Evolutionary conservation across 371 early-diverging fungal genomes (phyloP), one percentile per base, ranked within the genome.

Genomic region (Nematocida ausubeli): DNA sequence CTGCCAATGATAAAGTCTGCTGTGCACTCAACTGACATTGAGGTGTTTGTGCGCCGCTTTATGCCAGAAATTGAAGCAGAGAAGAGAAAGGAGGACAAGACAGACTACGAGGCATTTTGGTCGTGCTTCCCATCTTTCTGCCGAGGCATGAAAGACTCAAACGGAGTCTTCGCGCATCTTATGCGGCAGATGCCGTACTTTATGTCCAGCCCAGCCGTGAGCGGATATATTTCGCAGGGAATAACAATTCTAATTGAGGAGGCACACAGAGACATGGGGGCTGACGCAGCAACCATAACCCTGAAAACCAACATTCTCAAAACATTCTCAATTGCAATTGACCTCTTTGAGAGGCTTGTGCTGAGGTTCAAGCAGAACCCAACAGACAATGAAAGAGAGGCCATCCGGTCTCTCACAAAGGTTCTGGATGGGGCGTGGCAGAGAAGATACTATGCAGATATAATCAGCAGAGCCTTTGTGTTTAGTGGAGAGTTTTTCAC

Each of bases 51-150:
- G 30, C 35, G 42, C 35, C 65, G 40, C 30, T 64, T 72, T 24
- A 24, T 72, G 22, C 73, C 73, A 22, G 62, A 62, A 24, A 72
- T 72, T n/a, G 24, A 60, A 28, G 34, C 7, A 12, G 16, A 22
- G 24, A 30, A 40, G 35, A 72, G 44, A 5, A 32, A 14, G 6
- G 73, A 72, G 42, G 30, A 47, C 19, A 64, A 35, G 26, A 50
- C 39, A 24, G 65, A 72, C 66, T 72, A 51, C 39, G 73, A 72
- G 47, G 73, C 64, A 7, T 54, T 72, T 9, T 72, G 73, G 73
- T 12, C 62, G 34, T 72, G 73, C 28, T 72, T 72, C 73, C 73
- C 73, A 4, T 72, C 73, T 22, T 72, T 72, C 60, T 72, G 73
- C 54, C 34, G 73, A n/a, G 49, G 49, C 6, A 54, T 49, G 44